Base-by-base conservation (phyloP, 2,329 filamentous ascomycete genomes). In the Talaromyces sp. region DNA sequence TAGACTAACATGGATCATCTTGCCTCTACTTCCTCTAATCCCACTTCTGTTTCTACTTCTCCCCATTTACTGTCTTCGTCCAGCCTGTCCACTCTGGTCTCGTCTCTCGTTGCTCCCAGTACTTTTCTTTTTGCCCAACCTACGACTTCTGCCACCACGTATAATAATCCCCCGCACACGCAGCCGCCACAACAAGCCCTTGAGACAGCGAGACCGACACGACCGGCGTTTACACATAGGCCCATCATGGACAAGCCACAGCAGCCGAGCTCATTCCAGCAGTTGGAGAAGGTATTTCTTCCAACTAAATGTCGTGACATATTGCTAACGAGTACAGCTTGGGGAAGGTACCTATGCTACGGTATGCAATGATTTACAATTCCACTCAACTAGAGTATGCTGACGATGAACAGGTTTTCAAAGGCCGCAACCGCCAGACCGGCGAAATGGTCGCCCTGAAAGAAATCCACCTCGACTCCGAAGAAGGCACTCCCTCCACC, bases 271-370 rank as follows among this genome's bases (percentile, higher is more conserved):
- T 98, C 94, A 68, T 99, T 99, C 84, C 94, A 98, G 86, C 95
- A 98, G 88, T 87, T 98, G 78, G 95, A 99, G 81, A 99, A 94
- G 80, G 81, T 82, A 72, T 61, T 22, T 53, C 7, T 22, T 40
- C 17, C 49, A 64, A 29, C 53, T 67, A 19, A 22, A 38, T 58
- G 34, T 59, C 34, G 38, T 54, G 43, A 27, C 53, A 67, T 45
- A 8, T n/a, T 43, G 65, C 72, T 74, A 67, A 87, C 68, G 40
- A 25, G n/a, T 36, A 61, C 54, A 83, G 90, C 86, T 99, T 70
- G 95, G 95, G 74, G 95, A 99, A 83, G 95, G 95, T 68, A 99
- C 95, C 36, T 99, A 99, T 87, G 95, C 95, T 38, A 99, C 95
- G 38, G 95, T 97, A 84, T 74, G 88, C 81, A n/a, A 25, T 8